These are phyloP conservation scores for Aspergillus arachidicola DNA, from an alignment of 2,329 filamentous ascomycete genomes.

Conservation along the genomic window DNA sequence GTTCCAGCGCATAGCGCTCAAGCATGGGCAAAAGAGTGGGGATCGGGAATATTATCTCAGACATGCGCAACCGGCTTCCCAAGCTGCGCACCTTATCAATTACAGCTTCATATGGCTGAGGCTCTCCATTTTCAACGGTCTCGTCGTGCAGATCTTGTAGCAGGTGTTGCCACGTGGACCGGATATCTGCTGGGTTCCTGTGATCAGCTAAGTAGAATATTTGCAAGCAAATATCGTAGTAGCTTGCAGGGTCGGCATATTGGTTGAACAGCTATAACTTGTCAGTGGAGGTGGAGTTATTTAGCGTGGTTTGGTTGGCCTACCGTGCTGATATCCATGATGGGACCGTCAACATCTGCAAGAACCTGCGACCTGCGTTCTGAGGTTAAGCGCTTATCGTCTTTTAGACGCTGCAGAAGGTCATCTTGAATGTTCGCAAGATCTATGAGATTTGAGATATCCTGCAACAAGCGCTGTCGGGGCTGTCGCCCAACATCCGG, in stretches of 20 bases:
- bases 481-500: conserved; percentile 75
- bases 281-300: conserved; percentile 21
- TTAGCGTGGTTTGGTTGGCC: conserved; percentile 37
- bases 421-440: conserved; percentile 96
- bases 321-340: conserved; percentile 76
- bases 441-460: conserved; percentile 83
- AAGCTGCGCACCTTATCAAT: conserved; percentile 59
- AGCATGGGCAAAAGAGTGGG: conserved; percentile 58
- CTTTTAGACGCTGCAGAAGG: conserved; percentile 73
- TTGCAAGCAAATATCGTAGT: conserved; percentile 89
- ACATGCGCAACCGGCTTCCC: conserved; percentile 58
- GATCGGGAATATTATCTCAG: conserved; percentile 60
- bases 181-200: conserved; percentile 82
- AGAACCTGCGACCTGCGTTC: conserved; percentile 68
- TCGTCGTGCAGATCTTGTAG: conserved; percentile 70
- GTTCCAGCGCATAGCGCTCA: conserved; percentile 55
- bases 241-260: conserved; percentile 86
- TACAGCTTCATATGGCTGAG: conserved; percentile 52
- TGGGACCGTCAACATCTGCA: conserved; percentile 71
- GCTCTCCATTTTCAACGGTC: conserved; percentile 47
- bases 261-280: conserved; percentile 77
- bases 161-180: conserved; percentile 79
- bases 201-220: conserved; percentile 93
- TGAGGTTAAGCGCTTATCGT: conserved; percentile 68
- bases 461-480: conserved; percentile 82